Percentiles rank a stretch among this genome's conserved stretches.
These are phyloP conservation scores for Parathielavia hyrcaniae DNA, from an alignment of 495 filamentous ascomycete species.

Conservation along the genomic window DNA sequence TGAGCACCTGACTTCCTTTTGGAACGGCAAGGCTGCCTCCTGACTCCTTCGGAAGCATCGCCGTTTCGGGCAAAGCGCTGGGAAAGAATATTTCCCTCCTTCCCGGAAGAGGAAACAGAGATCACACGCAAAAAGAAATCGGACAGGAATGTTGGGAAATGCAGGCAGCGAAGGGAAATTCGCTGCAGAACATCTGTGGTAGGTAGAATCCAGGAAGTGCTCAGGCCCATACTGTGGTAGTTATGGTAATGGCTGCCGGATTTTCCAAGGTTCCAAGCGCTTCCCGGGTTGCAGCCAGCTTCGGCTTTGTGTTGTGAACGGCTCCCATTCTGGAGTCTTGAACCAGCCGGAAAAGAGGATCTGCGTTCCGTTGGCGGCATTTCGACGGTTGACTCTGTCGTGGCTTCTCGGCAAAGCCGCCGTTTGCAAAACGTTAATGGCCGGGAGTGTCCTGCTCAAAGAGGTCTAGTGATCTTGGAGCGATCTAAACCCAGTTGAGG, in stretches of 20 bases:
- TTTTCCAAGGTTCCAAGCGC: too few species aligned
- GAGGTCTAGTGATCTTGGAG: conserved; percentile 1
- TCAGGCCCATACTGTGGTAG: background rate
- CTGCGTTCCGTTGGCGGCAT: conserved; percentile 23
- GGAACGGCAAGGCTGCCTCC: conserved; percentile 32
- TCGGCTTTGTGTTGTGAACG: conserved; percentile 13
- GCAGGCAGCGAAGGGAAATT: background rate
- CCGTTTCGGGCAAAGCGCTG: conserved; percentile 19
- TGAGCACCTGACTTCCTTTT: conserved; percentile 30
- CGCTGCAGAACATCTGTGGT: too few species aligned
- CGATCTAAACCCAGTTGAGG: background rate
- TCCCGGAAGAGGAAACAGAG: background rate
- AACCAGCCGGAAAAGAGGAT: conserved; percentile 14
- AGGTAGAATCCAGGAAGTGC: too few species aligned
- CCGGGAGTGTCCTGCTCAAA: conserved; percentile 8
- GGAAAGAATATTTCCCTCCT: background rate
- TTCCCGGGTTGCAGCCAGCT: background rate
- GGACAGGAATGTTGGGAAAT: background rate
- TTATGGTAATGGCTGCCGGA: background rate
- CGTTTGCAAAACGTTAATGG: conserved; percentile 30
- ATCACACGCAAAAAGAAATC: background rate
- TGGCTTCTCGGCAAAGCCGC: background rate
- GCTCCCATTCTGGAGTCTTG: conserved; percentile 20
- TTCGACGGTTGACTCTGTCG: background rate
- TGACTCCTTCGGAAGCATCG: conserved; percentile 25